These are phyloP conservation scores for Ogataea naganishii DNA, from an alignment of 805 yeast species.

Conservation along the genomic window DNA sequence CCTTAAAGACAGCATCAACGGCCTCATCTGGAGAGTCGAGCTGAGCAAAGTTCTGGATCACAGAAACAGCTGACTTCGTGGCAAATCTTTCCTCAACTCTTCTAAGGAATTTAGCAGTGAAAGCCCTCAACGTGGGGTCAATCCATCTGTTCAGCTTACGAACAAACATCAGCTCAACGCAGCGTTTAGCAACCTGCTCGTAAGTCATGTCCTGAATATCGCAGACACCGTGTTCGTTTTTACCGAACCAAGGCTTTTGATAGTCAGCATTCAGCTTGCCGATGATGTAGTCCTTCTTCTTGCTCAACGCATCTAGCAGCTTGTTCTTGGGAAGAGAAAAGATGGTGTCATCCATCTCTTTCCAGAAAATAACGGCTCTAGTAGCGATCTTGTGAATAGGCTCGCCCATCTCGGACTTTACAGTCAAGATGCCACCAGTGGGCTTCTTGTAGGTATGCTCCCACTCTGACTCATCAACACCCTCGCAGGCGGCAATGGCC, in stretches of 20 bases:
- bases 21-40: slow-evolving; percentile 60
- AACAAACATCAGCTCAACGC: slow-evolving; percentile 83
- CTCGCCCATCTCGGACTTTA: slow-evolving; percentile 98
- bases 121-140: slow-evolving; percentile 76
- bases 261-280: slow-evolving; percentile 82
- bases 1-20: slow-evolving; percentile 49
- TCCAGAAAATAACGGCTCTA: slow-evolving; percentile 95
- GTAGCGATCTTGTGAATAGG: slow-evolving; percentile 98
- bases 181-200: slow-evolving; percentile 78
- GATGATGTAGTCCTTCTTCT: slow-evolving; percentile 83
- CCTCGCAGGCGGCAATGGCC: slow-evolving; percentile 84
- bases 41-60: slow-evolving; percentile 65
- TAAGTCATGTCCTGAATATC: slow-evolving; percentile 96
- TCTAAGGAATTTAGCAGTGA: slow-evolving; percentile 78
- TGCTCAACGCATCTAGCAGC: slow-evolving; percentile 67
- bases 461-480: slow-evolving; percentile 87
- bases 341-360: slow-evolving; percentile 90
- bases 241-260: slow-evolving; percentile 98
- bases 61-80: slow-evolving; percentile 44
- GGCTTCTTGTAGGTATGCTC: slow-evolving; percentile 90
- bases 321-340: slow-evolving; percentile 87
- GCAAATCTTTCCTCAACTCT: slow-evolving; percentile 97
- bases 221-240: slow-evolving; percentile 65
- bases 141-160: slow-evolving; percentile 78
- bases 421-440: slow-evolving; percentile 95